phyloP scores from a whole-genome alignment of 2,329 filamentous ascomycete species.

The Diaporthe ampelina region DNA sequence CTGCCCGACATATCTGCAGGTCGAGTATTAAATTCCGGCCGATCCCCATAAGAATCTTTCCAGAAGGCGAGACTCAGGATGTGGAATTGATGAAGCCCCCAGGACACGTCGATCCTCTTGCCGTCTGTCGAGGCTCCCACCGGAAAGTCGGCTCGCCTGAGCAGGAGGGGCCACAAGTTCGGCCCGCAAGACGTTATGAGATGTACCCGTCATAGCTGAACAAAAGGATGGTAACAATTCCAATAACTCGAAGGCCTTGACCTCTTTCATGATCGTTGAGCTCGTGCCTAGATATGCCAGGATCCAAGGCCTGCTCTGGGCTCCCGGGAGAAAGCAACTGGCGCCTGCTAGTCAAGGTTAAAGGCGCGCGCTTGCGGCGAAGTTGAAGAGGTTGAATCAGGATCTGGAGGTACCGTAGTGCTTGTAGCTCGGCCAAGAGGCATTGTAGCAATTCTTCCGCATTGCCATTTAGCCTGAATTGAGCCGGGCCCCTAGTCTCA shows the following conservation, averaged over 20 bases:
- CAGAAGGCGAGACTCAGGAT: slow-evolving; percentile 14
- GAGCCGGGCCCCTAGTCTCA: background rate
- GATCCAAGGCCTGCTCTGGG: slow-evolving; percentile 15
- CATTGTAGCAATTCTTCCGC: slow-evolving; percentile 24
- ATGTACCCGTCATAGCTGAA: slow-evolving; percentile 26
- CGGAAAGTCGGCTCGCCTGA: slow-evolving; percentile 23
- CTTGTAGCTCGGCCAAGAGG: slow-evolving; percentile 26
- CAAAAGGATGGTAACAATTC: background rate
- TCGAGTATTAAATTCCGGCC: background rate
- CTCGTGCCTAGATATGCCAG: slow-evolving; percentile 20
- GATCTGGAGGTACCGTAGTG: background rate
- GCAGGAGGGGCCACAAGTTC: background rate
- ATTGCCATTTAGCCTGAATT: slow-evolving; percentile 30
- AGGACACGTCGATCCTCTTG: slow-evolving; percentile 12
- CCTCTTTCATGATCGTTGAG: background rate
- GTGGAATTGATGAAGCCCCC: slow-evolving; percentile 9
- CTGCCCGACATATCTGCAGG: slow-evolving; percentile 14
- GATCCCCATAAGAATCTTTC: slow-evolving; percentile 14
- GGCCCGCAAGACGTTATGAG: background rate
- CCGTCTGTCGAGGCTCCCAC: background rate
- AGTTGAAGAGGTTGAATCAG: slow-evolving; percentile 12
- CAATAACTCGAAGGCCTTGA: background rate
- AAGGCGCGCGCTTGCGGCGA: slow-evolving; percentile 20
- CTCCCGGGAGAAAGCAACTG: slow-evolving; percentile 24
- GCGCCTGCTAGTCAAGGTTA: slow-evolving; percentile 17